phyloP scores from a whole-genome alignment of 2,329 filamentous ascomycete genomes.

The Fusarium marasasianum region DNA sequence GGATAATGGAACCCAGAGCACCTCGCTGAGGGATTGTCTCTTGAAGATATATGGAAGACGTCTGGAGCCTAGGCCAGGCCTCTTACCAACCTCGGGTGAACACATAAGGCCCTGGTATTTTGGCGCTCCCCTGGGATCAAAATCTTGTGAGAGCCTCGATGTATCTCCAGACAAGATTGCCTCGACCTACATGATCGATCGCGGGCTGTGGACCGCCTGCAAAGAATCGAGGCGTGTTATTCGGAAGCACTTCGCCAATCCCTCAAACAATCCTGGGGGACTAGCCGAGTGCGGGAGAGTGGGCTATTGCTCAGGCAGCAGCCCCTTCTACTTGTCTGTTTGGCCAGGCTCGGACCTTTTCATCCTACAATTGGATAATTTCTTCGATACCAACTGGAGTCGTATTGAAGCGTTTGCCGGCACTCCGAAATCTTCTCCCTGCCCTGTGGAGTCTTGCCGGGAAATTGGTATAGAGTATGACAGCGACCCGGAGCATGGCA shows the following conservation, averaged over 20 bases:
- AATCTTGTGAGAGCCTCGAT: too few species aligned
- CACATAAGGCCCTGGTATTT: background rate
- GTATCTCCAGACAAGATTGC: background rate
- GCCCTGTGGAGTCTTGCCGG: background rate
- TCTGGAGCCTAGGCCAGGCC: accelerated
- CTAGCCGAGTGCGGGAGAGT: background rate
- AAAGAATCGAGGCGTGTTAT: background rate
- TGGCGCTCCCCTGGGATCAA: background rate
- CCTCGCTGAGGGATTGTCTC: background rate
- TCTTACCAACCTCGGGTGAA: background rate
- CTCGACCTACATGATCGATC: background rate
- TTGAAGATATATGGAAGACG: background rate
- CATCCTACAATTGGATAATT: background rate
- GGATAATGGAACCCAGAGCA: background rate
- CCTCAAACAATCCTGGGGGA: background rate
- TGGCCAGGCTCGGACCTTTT: background rate
- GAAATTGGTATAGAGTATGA: background rate
- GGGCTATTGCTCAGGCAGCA: background rate
- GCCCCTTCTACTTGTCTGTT: background rate
- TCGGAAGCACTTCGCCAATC: background rate
- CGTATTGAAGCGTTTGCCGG: background rate
- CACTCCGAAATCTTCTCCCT: background rate
- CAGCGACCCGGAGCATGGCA: background rate
- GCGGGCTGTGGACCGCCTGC: background rate
- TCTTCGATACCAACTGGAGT: background rate